These are phyloP conservation scores for Erodium trifolium DNA, from an alignment of 441 rosid species.

Conservation along the genomic window DNA sequence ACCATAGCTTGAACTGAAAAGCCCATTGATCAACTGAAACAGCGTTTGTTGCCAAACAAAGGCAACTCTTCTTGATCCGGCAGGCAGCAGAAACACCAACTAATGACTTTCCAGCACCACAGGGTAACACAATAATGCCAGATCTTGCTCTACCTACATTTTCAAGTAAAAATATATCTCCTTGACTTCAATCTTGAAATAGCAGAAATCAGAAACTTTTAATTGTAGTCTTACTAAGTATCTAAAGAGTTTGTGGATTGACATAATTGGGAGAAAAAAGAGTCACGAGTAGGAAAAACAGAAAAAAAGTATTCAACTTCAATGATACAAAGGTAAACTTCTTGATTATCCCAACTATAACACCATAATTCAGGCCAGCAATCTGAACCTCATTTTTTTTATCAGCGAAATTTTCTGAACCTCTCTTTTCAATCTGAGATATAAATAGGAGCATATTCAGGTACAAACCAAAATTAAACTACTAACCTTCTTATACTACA, in stretches of 20 bases:
- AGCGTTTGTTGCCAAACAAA: constrained; percentile 92
- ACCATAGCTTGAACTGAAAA: constrained; percentile 85
- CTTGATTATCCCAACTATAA: too few relatives aligned
- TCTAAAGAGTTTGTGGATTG: neutral
- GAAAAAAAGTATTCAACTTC: too few relatives aligned
- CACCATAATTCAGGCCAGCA: neutral
- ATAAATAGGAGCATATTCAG: too few relatives aligned
- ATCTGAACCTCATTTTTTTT: neutral
- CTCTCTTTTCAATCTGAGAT: too few relatives aligned
- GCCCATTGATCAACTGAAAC: constrained; percentile 99
- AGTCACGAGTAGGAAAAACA: neutral
- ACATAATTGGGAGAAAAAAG: neutral
- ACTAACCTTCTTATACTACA: too few relatives aligned
- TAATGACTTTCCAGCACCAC: constrained; percentile 97
- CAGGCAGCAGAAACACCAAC: constrained; percentile 96
- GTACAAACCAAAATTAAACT: too few relatives aligned
- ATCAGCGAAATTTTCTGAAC: too few relatives aligned
- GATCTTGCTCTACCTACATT: constrained; percentile 87
- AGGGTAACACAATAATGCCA: constrained; percentile 86
- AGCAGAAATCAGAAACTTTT: neutral
- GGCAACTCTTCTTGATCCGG: constrained; percentile 86
- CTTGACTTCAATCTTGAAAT: neutral
- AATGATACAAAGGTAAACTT: too few relatives aligned
- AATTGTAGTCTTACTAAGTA: neutral
- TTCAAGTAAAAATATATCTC: constrained; percentile 18